These are phyloP conservation scores for Paxillus rubicundulus DNA, from an alignment of 768 basidiomycete species.

Conservation along the genomic window DNA sequence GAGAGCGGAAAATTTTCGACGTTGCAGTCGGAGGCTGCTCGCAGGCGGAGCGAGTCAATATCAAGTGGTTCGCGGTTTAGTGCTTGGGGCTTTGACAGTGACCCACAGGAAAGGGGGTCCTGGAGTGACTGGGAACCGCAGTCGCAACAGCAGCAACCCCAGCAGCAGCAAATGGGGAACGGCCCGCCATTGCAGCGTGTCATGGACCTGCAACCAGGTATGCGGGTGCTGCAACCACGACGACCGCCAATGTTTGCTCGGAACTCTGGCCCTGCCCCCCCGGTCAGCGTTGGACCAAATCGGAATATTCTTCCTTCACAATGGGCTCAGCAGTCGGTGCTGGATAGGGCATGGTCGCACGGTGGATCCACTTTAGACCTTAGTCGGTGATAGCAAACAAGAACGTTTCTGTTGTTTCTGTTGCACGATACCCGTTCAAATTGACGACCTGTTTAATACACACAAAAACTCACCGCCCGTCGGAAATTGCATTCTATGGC, in stretches of 20 bases:
- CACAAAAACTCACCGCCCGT: background rate
- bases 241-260: slow-evolving; percentile 55
- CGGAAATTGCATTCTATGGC: background rate
- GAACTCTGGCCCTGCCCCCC: slow-evolving; percentile 34
- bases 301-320: slow-evolving; percentile 41
- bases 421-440: too few species aligned
- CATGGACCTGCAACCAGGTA: slow-evolving; percentile 50
- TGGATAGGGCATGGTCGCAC: slow-evolving; percentile 46
- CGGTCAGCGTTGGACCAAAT: slow-evolving; percentile 34
- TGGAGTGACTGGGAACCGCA: slow-evolving; percentile 30
- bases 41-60: slow-evolving; percentile 28
- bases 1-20: slow-evolving; percentile 38
- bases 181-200: slow-evolving; percentile 42
- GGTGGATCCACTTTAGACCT: slow-evolving; percentile 40
- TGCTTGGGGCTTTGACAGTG: slow-evolving; percentile 32
- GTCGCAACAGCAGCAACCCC: slow-evolving; percentile 20
- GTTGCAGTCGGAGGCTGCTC: slow-evolving; percentile 17
- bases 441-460: too few species aligned
- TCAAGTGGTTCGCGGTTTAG: slow-evolving; percentile 21
- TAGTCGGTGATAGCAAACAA: slow-evolving; percentile 27
- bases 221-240: slow-evolving; percentile 53
- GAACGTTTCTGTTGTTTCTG: too few species aligned
- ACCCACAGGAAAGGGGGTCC: slow-evolving; percentile 20
- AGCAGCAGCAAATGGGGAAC: slow-evolving; percentile 27
- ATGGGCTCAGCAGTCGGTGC: slow-evolving; percentile 36